phyloP scores from a whole-genome alignment of 2,329 filamentous ascomycete species.

The Rhynchosporium graminicola region DNA sequence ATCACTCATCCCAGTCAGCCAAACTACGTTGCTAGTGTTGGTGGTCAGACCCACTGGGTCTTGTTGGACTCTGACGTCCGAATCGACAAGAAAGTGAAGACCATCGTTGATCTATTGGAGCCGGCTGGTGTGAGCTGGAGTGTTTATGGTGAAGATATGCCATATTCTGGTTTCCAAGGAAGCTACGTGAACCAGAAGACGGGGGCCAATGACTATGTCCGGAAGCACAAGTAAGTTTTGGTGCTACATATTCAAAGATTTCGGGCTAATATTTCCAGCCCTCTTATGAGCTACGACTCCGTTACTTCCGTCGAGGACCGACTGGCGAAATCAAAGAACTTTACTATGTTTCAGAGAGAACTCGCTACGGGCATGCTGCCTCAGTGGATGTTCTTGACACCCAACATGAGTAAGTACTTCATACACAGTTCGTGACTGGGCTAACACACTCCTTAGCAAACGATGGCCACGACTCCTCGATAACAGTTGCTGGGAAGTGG shows the following conservation, averaged over 20 bases:
- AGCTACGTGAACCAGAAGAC: constrained; percentile 63
- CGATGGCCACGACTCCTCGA: constrained; percentile 72
- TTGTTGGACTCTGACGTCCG: constrained; percentile 63
- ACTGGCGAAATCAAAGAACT: constrained; percentile 71
- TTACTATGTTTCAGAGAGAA: constrained; percentile 68
- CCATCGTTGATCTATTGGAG: constrained; percentile 53
- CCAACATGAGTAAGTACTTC: constrained; percentile 59
- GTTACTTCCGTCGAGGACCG: constrained; percentile 59
- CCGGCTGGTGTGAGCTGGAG: constrained; percentile 55
- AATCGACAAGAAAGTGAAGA: constrained; percentile 58
- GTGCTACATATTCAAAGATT: background rate
- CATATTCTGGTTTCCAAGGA: constrained; percentile 72
- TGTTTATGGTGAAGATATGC: constrained; percentile 75
- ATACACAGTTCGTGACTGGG: background rate
- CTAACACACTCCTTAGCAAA: constrained; percentile 49
- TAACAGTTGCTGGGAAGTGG: constrained; percentile 69
- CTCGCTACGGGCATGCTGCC: constrained; percentile 63
- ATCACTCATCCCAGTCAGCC: constrained; percentile 73
- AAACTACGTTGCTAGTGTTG: constrained; percentile 71
- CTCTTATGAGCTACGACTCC: constrained; percentile 63
- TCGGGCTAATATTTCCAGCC: constrained; percentile 31
- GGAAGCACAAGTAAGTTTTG: constrained; percentile 68
- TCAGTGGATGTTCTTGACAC: constrained; percentile 72
- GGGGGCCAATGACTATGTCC: constrained; percentile 71
- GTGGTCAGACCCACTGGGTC: constrained; percentile 71